Base-by-base conservation (phyloP, 1,284 basidiomycete species). In the Apiotrichum gracile region DNA sequence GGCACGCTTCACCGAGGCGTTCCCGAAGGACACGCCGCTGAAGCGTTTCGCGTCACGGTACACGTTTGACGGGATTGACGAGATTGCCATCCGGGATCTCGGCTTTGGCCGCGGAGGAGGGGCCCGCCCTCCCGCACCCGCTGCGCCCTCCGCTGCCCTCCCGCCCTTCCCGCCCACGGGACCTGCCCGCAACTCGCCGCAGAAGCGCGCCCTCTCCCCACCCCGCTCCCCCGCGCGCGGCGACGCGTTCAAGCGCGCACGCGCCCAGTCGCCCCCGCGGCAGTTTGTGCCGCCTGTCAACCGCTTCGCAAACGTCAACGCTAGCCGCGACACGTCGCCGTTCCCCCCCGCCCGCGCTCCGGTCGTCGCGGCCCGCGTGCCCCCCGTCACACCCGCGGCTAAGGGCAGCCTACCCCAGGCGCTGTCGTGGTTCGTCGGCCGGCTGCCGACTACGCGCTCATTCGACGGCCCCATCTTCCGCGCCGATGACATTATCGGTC, bases 401-500 rank as follows among this genome's bases (percentile, higher is more conserved):
- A 34, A 24, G 16, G 68, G 72, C 2, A 76, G 74, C 12, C 64
- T 93, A 12, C 88, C 88, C n/a, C 78, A 79, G 40, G 80, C 87
- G 10, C 75, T 93, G 26, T 80, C 82, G 12, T 88, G 85, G 83
- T 94, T 96, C 70, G 77, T 94, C 40, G 83, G 85, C 26, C 82
- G 84, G 54, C 74, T 96, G 40, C 92, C 91, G 13, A 75, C 79
- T 27, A 77, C 86, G 12, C 61, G 74, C 24, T 74, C 81, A 14
- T 96, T 93, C 69, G 88, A 93, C 74, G 92, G 89, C 3, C 89
- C 90, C 17, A 80, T 90, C 34, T 91, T 92, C 77, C 81, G 87
- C 49, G 85, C 86, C 3, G 89, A 92, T 46, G 89, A 92, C 71
- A 78, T 92, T 31, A 84, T 93, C 81, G 84, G 85, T 57, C 68